A percentile compares a stretch with the other conserved stretches of the same genome.
These are phyloP conservation scores for Cordyceps cicadae DNA, from an alignment of 2,329 filamentous ascomycete genomes.

Conservation along the genomic window DNA sequence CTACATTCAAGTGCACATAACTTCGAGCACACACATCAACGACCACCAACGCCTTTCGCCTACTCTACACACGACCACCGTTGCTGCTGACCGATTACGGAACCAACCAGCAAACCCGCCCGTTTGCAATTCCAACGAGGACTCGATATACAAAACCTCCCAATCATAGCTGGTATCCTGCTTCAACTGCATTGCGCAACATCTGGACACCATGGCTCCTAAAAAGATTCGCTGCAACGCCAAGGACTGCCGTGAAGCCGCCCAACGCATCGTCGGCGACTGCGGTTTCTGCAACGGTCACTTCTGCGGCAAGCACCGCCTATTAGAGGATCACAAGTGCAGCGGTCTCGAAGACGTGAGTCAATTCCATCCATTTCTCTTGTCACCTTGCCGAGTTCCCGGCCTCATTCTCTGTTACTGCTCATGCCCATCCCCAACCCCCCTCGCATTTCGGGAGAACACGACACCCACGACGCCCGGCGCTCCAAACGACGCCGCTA, in stretches of 20 bases:
- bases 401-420: background rate
- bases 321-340: slow-evolving; percentile 93
- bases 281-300: slow-evolving; percentile 91
- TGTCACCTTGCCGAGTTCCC: no score
- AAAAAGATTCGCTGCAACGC: slow-evolving; percentile 80
- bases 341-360: slow-evolving; percentile 79
- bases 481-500: slow-evolving; percentile 2
- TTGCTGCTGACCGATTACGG: slow-evolving; percentile 6
- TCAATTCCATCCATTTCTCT: slow-evolving; percentile 9
- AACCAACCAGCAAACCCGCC: background rate
- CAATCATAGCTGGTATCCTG: background rate
- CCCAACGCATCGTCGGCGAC: slow-evolving; percentile 91
- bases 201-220: slow-evolving; percentile 46
- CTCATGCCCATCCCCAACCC: no score
- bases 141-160: background rate
- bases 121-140: background rate
- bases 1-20: background rate
- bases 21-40: background rate
- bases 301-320: slow-evolving; percentile 89
- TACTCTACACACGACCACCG: background rate
- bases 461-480: background rate
- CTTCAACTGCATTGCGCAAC: background rate
- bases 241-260: slow-evolving; percentile 79
- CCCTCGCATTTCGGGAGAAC: no score
- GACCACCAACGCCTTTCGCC: background rate